Evolutionary conservation across 1,139 yeast species (phyloP).

Genomic region (Lizanozyma gosingica): DNA sequence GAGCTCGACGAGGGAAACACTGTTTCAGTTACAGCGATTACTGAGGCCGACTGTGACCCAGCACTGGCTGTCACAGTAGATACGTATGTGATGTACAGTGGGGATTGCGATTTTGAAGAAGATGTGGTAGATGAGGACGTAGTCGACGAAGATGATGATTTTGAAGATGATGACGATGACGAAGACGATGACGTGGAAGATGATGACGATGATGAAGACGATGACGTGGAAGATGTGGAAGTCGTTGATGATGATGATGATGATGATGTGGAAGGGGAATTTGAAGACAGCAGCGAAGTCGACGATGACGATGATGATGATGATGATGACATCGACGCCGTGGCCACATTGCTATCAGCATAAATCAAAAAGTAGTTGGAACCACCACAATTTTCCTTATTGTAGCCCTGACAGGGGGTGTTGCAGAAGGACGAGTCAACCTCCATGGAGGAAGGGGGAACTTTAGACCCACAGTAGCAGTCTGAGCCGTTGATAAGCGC

Average conservation of each 20-base stretch:
- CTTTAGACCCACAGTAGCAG: constrained; percentile 54
- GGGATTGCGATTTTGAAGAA: constrained; percentile 6
- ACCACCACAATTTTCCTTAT: constrained; percentile 59
- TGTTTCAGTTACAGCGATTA: background rate
- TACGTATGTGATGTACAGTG: constrained; percentile 8
- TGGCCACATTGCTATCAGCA: constrained; percentile 20
- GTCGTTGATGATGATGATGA: constrained; percentile 9
- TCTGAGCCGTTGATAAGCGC: constrained; percentile 45
- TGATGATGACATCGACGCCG: constrained; percentile 13
- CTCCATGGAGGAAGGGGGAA: constrained; percentile 24
- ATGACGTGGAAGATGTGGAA: constrained; percentile 2
- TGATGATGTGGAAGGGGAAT: constrained; percentile 8
- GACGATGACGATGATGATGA: constrained; percentile 8
- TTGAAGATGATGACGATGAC: constrained; percentile 8
- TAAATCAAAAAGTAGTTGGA: constrained; percentile 40
- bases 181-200: constrained; percentile 9
- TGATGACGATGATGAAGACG: constrained; percentile 5
- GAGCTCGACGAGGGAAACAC: constrained; percentile 5
- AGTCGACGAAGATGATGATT: constrained; percentile 7
- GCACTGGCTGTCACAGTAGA: constrained; percentile 17
- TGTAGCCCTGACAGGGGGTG: constrained; percentile 47
- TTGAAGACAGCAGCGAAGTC: constrained; percentile 8
- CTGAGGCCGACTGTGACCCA: constrained; percentile 1
- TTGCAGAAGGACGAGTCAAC: constrained; percentile 35
- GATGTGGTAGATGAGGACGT: constrained; percentile 7